These are phyloP conservation scores for Aspergillus transmontanensis DNA, from an alignment of 2,329 filamentous ascomycete species.

Conservation along the genomic window DNA sequence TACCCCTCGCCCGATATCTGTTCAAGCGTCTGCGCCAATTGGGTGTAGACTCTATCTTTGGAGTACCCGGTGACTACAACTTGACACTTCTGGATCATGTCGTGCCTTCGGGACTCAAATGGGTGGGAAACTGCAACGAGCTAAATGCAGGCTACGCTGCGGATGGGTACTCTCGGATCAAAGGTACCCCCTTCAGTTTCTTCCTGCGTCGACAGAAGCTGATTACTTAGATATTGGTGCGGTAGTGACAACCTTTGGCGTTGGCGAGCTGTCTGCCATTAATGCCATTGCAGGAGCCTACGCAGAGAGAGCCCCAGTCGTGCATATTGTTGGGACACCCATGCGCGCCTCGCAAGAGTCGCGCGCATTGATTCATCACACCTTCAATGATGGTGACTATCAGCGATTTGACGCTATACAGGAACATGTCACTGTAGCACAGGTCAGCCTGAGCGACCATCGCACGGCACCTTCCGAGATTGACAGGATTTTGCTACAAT, in stretches of 20 bases:
- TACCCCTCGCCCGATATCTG: neutral
- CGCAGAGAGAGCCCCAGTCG: conserved; percentile 70
- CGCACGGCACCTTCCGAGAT: neutral
- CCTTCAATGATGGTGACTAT: conserved; percentile 47
- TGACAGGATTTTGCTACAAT: neutral
- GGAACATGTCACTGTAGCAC: neutral
- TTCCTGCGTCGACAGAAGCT: neutral
- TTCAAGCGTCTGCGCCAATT: neutral
- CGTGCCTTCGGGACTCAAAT: conserved; percentile 47
- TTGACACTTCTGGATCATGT: neutral
- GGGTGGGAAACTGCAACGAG: conserved; percentile 61
- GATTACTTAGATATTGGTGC: neutral
- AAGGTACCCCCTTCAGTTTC: conserved; percentile 3
- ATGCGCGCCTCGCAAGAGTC: conserved; percentile 45
- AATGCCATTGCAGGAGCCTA: conserved; percentile 42
- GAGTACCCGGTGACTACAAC: neutral
- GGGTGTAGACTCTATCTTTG: neutral
- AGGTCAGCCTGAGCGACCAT: neutral
- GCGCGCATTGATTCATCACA: conserved; percentile 62
- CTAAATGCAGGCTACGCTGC: conserved; percentile 57
- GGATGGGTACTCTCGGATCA: conserved; percentile 35
- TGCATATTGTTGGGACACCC: conserved; percentile 62
- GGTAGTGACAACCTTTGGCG: neutral
- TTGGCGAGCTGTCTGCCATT: neutral
- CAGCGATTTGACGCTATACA: neutral